Evolutionary conservation across 192 early-diverging fungal genomes (phyloP).

Genomic region (Backusella mclennaniae): DNA sequence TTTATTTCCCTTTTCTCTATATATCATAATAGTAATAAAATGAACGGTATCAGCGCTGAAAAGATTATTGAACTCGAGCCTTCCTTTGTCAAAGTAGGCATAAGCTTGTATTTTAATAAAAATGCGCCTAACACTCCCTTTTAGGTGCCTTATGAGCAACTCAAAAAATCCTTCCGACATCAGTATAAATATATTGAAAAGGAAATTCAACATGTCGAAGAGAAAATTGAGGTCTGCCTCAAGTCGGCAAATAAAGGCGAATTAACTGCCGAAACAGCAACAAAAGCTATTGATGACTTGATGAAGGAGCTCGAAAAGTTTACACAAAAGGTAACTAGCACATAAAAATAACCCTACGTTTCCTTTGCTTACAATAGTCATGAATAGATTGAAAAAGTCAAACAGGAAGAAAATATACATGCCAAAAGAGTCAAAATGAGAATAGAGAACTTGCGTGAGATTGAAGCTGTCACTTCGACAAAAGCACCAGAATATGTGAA

Average conservation of each 20-base stretch:
- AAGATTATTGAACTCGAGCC: constrained; percentile 91
- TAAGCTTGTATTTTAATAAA: not conserved
- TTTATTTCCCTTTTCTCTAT: not conserved
- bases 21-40: constrained; percentile 12
- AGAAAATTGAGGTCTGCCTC: constrained; percentile 45
- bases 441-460: constrained; percentile 73
- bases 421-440: constrained; percentile 70
- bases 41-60: constrained; percentile 73
- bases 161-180: constrained; percentile 69
- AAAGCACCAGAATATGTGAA: constrained; percentile 72
- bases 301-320: constrained; percentile 63
- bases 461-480: constrained; percentile 60
- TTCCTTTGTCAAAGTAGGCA: constrained; percentile 67
- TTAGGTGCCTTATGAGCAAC: constrained; percentile 86
- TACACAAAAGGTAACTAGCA: constrained; percentile 64
- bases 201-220: constrained; percentile 57
- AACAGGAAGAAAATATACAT: constrained; percentile 72
- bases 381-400: constrained; percentile 61
- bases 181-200: constrained; percentile 84
- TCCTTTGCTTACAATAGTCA: not conserved
- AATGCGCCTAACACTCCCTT: not conserved
- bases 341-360: not conserved
- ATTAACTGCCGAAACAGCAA: constrained; percentile 52
- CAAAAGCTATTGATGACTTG: constrained; percentile 61
- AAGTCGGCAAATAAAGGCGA: constrained; percentile 42